These are phyloP conservation scores for Mycosphaerella sp. DNA, from an alignment of 2,329 filamentous ascomycete genomes.

Conservation along the genomic window DNA sequence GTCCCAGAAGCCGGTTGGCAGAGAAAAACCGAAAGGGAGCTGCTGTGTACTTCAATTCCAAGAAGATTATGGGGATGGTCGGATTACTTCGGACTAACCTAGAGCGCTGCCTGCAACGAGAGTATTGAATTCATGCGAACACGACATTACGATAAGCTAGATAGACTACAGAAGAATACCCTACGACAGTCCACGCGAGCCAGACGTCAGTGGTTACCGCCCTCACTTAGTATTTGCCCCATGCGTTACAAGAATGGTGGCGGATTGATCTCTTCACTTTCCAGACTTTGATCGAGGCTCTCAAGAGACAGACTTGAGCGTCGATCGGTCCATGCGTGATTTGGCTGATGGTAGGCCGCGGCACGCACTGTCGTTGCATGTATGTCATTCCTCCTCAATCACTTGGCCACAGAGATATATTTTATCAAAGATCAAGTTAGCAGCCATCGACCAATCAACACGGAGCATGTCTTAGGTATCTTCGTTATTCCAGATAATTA, in stretches of 20 bases:
- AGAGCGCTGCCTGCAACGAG: neutral
- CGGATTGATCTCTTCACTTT: neutral
- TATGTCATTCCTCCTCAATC: neutral
- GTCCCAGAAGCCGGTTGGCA: neutral
- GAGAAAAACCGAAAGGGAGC: constrained; percentile 12
- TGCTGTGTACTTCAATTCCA: constrained; percentile 16
- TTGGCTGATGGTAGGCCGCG: neutral
- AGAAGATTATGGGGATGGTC: constrained; percentile 10
- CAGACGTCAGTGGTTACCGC: no score
- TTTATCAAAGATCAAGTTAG: neutral
- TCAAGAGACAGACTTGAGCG: neutral
- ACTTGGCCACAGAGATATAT: neutral
- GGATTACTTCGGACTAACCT: constrained; percentile 1
- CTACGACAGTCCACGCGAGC: neutral
- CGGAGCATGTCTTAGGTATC: no score
- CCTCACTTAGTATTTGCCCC: no score
- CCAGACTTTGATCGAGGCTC: neutral
- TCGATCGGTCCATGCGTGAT: neutral
- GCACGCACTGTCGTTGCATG: neutral
- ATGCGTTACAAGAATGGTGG: no score
- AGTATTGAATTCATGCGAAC: neutral
- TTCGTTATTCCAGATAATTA: neutral
- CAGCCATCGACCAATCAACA: neutral
- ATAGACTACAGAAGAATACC: neutral
- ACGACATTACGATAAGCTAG: neutral